Evolutionary conservation across 129 eudicot species (phyloP), one percentile per base, ranked within the genome.

Genomic region (Cynara cardunculus): DNA sequence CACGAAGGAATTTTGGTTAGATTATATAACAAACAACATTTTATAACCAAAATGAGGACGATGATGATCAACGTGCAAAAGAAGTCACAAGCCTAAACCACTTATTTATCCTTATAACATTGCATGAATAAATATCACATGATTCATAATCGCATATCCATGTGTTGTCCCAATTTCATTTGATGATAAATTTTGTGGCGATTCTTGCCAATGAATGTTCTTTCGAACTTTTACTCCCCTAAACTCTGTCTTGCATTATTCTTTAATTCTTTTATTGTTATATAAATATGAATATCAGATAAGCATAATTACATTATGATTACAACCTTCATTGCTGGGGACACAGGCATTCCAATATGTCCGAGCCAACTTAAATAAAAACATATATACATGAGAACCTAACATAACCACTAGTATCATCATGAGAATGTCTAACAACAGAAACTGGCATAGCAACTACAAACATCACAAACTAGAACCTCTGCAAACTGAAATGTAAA

Each of bases 1-100:
- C 80, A 88, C 7, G 24, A 82, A 73, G 61, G 44, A 81, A 72
- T 18, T 19, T 69, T 27, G 66, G 68, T 44, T 39, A 14, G 26
- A 7, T 81, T 67, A 35, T 71, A 71, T 13, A 74, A 6, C 0
- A 35, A 41, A 49, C 53, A 64, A 28, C 35, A 78, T 61, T 22
- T 22, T 32, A 77, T 35, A 68, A 41, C 39, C 67, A 22, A 31
- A 70, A 56, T 28, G 76, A 30, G 49, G 24, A 53, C 25, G 7
- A 79, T 70, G 71, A 35, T 16, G 34, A 79, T 59, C 76, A 79
- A 25, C 30, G 49, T 68, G 77, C n/a, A 28, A 28, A 39, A 24
- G 28, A 80, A 32, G 34, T 44, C 37, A 80, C 76, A 70, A 26
- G 59, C 56, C 76, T 46, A 49, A 49, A 68, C 76, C 69, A 69